Percentiles rank a stretch among this genome's conserved stretches.
These are phyloP conservation scores for Aspergillus avenaceus DNA, from an alignment of 495 filamentous ascomycete genomes.

Conservation along the genomic window DNA sequence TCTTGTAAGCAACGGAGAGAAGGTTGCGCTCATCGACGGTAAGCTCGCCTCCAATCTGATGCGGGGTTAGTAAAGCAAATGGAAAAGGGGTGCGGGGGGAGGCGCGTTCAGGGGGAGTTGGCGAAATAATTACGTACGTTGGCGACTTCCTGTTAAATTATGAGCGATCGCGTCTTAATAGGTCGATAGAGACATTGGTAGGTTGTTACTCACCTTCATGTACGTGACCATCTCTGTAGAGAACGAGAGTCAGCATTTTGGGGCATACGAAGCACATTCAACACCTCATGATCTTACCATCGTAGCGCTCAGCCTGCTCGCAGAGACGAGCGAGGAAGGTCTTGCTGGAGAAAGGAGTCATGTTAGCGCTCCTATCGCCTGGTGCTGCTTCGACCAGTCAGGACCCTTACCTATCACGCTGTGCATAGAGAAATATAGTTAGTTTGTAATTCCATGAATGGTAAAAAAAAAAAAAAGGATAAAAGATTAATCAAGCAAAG, in stretches of 20 bases:
- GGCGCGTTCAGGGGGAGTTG: neutral
- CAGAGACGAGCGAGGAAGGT: slow-evolving; percentile 99
- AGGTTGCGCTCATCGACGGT: slow-evolving; percentile 99
- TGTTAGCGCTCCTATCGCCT: slow-evolving; percentile 26
- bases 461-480: neutral
- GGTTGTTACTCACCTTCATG: slow-evolving; percentile 78
- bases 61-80: slow-evolving; percentile 24
- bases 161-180: slow-evolving; percentile 28
- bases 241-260: slow-evolving; percentile 20
- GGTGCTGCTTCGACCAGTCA: slow-evolving; percentile 16
- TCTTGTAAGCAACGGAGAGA: slow-evolving; percentile 99
- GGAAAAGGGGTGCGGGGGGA: slow-evolving; percentile 2
- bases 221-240: slow-evolving; percentile 93
- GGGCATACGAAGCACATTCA: neutral
- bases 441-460: slow-evolving; percentile 5
- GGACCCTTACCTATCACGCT: slow-evolving; percentile 79
- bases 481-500: too few species aligned
- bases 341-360: slow-evolving; percentile 65
- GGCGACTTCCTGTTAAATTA: slow-evolving; percentile 74
- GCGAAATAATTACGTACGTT: slow-evolving; percentile 59
- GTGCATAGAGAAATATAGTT: slow-evolving; percentile 28
- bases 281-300: slow-evolving; percentile 62
- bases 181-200: neutral
- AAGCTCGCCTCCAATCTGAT: slow-evolving; percentile 80
- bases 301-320: slow-evolving; percentile 99